These are phyloP conservation scores for Cenchrus americanus DNA, from an alignment of 176 grass and related monocot species.

Conservation along the genomic window DNA sequence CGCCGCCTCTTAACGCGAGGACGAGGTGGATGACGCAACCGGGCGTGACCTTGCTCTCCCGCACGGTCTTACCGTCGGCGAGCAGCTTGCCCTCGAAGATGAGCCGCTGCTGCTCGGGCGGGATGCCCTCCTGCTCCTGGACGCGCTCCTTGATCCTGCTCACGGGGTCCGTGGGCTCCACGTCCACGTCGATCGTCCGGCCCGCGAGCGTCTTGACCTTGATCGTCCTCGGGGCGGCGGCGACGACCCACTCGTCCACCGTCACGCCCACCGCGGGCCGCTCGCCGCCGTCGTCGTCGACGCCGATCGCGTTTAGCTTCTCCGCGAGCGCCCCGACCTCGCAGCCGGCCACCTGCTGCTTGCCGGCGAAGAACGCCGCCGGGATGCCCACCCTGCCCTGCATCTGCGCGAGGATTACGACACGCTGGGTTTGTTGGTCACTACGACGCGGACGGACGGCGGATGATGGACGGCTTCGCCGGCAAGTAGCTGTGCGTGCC, in stretches of 20 bases:
- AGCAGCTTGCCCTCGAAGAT: conserved; percentile 24
- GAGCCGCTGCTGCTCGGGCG: conserved; percentile 36
- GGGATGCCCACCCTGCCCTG: neutral
- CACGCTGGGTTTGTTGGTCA: neutral
- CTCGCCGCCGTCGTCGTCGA: neutral
- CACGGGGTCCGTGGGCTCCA: neutral
- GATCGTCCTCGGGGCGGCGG: neutral
- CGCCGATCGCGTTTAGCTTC: neutral
- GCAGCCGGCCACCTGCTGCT: neutral
- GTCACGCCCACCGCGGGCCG: neutral
- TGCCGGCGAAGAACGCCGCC: neutral
- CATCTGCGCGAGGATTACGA: neutral
- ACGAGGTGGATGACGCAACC: conserved; percentile 26
- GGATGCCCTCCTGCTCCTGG: conserved; percentile 28
- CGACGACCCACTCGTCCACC: neutral
- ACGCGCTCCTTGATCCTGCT: conserved; percentile 26
- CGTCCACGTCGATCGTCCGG: conserved; percentile 19
- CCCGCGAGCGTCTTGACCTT: conserved; percentile 33
- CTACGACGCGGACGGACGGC: neutral
- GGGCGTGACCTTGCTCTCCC: neutral
- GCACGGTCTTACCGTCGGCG: conserved; percentile 4
- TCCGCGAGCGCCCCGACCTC: neutral
- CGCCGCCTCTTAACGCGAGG: conserved; percentile 23
- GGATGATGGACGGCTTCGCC: neutral
- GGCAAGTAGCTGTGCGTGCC: neutral